Base-by-base conservation (phyloP, 208 protist species). In the Wallacemonas collosoma region DNA sequence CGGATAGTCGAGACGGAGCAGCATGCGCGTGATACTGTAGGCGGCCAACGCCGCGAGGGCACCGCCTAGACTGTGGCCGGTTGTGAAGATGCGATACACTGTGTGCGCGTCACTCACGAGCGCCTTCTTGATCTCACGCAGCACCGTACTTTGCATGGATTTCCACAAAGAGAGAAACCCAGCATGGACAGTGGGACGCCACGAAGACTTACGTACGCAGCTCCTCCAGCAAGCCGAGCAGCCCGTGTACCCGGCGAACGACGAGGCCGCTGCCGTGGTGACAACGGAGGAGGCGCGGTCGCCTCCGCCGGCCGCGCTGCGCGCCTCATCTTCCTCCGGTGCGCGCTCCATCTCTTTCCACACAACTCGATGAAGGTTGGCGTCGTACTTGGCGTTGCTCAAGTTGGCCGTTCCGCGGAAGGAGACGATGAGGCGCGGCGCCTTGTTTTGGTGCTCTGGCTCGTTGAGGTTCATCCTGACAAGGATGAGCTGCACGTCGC, bases 91-190 rank as follows among this genome's bases (percentile, higher is more conserved):
- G 45, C 88, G 88, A 55, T 93, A 93, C 6, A 92, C 88, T 36
- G 68, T 86, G 44, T 50, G 64, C 54, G 69, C 73, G 45, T 91
- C 71, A 9, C 67, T 67, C 1, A 38, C 44, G n/a, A 94, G 70
- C 1, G 86, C 40, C 47, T 78, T 73, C 56, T 77, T 70, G 40
- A 96, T 15, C 38, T 81, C 83, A 9, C 50, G 60, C 73, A 93
- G 57, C 61, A 97, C 81, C 15, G 68, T 66, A n/a, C 77, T 68
- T 72, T 80, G 58, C 69, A 96, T 73, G 39, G 79, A 80, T 40
- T 85, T 81, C 94, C 94, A 98, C 43, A 97, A 77, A 9, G 67
- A 66, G 65, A 96, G 80, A 73, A 97, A 98, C 38, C 94, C 94
- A 11, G 81, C 80, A 79, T 98, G 94, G 0, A 91, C 87, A 14